These are phyloP conservation scores for Chlorella sp. DNA, from an alignment of 139 green algal genomes.

Conservation along the genomic window DNA sequence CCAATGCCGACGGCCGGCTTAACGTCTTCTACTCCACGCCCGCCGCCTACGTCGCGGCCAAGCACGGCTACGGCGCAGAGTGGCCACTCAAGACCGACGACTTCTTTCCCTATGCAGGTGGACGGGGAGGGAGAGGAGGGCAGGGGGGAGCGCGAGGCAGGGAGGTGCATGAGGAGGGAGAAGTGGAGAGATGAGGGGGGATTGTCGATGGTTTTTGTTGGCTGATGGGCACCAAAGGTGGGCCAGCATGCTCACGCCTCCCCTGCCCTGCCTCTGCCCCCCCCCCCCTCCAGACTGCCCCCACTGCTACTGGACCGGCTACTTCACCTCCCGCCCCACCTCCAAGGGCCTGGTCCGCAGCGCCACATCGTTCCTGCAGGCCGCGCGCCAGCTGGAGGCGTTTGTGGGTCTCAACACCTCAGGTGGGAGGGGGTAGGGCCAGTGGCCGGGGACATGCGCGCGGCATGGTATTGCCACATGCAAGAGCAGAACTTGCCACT, in stretches of 20 bases:
- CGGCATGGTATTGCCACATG: no score
- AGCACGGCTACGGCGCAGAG: slow-evolving; percentile 53
- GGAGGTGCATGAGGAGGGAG: no score
- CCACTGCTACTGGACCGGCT: slow-evolving; percentile 85
- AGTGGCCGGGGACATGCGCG: no score
- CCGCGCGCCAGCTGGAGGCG: slow-evolving; percentile 74
- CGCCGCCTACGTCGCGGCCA: slow-evolving; percentile 69
- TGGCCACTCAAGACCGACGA: slow-evolving; percentile 83
- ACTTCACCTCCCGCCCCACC: slow-evolving; percentile 69
- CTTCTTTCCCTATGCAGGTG: slow-evolving; percentile 94
- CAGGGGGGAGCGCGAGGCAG: no score
- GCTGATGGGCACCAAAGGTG: no score
- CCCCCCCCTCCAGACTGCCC: no score
- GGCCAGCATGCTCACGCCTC: no score
- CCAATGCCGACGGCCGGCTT: slow-evolving; percentile 73
- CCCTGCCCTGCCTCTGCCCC: no score
- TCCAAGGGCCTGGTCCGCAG: slow-evolving; percentile 72
- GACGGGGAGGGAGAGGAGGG: no score
- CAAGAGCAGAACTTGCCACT: no score
- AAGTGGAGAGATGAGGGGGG: no score
- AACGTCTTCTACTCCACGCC: slow-evolving; percentile 90
- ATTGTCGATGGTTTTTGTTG: no score
- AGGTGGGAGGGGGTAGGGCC: not conserved
- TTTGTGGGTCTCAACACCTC: slow-evolving; percentile 1
- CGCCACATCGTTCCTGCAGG: slow-evolving; percentile 67